Percentiles rank a stretch among this genome's conserved stretches.
phyloP scores from a whole-genome alignment of 495 filamentous ascomycete species.

The Cercophora newfieldiana region DNA sequence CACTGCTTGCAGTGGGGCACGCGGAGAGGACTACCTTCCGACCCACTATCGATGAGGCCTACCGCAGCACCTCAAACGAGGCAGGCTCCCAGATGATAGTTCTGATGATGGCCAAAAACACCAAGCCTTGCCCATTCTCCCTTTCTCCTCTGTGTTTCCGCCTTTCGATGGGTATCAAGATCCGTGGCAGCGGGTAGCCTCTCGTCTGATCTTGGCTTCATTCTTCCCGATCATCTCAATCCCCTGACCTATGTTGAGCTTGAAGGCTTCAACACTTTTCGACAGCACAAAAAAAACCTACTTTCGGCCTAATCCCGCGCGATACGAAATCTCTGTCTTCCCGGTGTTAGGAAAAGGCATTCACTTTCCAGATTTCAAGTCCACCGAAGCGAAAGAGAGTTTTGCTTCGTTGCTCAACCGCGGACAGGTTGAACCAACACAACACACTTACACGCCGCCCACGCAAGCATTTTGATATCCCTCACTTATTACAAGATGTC shows the following conservation, averaged over 20 bases:
- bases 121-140: neutral
- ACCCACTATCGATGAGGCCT: neutral
- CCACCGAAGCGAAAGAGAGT: no score
- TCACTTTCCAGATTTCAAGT: neutral
- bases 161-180: neutral
- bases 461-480: no score
- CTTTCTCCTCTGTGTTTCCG: neutral
- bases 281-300: neutral
- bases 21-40: neutral
- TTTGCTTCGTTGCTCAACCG: no score
- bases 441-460: neutral
- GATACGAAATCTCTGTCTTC: neutral
- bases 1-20: neutral
- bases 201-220: neutral
- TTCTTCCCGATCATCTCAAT: neutral
- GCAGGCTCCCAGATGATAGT: slow-evolving; percentile 14
- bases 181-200: no score
- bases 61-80: neutral
- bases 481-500: neutral
- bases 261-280: neutral
- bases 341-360: neutral
- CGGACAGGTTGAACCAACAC: no score
- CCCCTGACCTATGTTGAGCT: neutral
- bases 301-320: neutral
- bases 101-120: neutral